Evolutionary conservation across 1,284 basidiomycete species (phyloP), one percentile per base, ranked within the genome.

Genomic region (Coniferiporia sulphurascens): DNA sequence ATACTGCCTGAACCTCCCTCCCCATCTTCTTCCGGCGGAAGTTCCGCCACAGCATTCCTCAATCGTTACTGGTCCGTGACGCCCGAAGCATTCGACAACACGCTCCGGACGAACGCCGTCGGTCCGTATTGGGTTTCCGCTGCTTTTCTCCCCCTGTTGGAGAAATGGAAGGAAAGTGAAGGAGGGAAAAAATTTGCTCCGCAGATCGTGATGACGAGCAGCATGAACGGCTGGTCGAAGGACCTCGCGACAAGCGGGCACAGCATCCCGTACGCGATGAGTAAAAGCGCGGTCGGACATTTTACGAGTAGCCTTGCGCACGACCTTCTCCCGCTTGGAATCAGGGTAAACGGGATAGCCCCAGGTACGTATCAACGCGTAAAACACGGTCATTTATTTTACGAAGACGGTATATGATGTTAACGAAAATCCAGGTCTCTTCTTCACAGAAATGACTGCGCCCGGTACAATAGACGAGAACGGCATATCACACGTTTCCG

Each of bases 211-310:
- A 80, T 80, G 76, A 81, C 79, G 1, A 77, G 75, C 53, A 79
- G 77, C 58, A 79, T 80, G 78, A 80, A 79, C 63, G 79, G 78
- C 0, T 82, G 78, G 79, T 77, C 78, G n/a, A 80, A 81, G 74
- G 79, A 81, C 64, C 68, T 75, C 1, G 71, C 71, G 7, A 78
- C 78, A 0, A 63, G 70, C 1, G 76, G 76, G 4, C 64, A 62
- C 46, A 74, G 74, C 9, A 78, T 76, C 67, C 78, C 79, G 4
- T 81, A 82, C 66, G 67, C 76, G 61, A 79, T 74, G 68, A 80
- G 78, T 43, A 81, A 81, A 67, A 76, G 77, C 36, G 78, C 79
- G 0, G 74, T 80, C 48, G 79, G 79, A 1, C 77, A 80, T 53
- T 77, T 77, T 1, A 80, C 78, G 4, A 67, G 75, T 9, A 70